These are phyloP conservation scores for Solanum lignicaule DNA, from an alignment of 257 asterid species.

Conservation along the genomic window DNA sequence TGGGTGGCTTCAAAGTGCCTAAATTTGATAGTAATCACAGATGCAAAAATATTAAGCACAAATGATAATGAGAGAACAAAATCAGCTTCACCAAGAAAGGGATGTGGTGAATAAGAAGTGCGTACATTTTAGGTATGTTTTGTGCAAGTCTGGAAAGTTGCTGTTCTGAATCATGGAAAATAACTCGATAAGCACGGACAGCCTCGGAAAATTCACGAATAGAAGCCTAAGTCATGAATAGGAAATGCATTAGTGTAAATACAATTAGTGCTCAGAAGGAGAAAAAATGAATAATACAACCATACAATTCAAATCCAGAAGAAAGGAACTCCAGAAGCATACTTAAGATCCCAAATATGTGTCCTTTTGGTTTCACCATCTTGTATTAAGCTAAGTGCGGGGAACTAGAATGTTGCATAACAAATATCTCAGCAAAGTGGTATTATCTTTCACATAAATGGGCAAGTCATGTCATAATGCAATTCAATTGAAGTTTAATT, in stretches of 20 bases:
- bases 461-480: not conserved
- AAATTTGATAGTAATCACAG: not conserved
- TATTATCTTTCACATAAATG: not conserved
- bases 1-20: constrained; percentile 85
- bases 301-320: not conserved
- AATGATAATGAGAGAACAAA: not conserved
- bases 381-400: not conserved
- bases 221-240: constrained; percentile 52
- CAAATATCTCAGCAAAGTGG: not conserved
- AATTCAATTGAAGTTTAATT: not conserved
- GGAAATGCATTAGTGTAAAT: not conserved
- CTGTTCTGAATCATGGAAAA: constrained; percentile 80
- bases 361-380: not conserved
- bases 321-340: not conserved
- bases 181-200: constrained; percentile 84
- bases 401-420: not conserved
- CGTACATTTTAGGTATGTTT: constrained; percentile 67
- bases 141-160: constrained; percentile 76
- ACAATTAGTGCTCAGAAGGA: not conserved
- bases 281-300: not conserved
- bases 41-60: not conserved
- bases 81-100: not conserved
- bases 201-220: constrained; percentile 90
- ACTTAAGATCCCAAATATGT: not conserved
- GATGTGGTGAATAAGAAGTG: not conserved